Percentiles rank a stretch among this genome's conserved stretches.
Evolutionary conservation across 108 stramenopile genomes (phyloP).

Genomic region (Cyclotella sp.): DNA sequence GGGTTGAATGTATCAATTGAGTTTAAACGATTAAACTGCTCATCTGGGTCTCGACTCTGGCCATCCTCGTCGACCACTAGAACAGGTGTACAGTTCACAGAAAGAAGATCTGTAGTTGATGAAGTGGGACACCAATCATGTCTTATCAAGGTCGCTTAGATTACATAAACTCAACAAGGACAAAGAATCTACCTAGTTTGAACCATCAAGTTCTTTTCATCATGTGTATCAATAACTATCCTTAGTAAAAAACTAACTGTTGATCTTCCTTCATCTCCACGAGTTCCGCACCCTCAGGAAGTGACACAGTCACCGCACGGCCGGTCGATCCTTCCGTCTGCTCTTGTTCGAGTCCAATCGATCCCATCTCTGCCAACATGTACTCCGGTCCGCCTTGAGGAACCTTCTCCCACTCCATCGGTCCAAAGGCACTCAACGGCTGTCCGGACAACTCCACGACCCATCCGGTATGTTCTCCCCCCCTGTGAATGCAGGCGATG

Average conservation of each 20-base stretch:
- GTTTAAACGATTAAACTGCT: not conserved
- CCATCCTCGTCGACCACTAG: too few relatives aligned
- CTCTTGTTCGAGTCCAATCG: not conserved
- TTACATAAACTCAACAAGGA: not conserved
- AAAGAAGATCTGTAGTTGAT: too few relatives aligned
- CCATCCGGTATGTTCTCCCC: too few relatives aligned
- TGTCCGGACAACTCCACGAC: too few relatives aligned
- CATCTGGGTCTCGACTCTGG: too few relatives aligned
- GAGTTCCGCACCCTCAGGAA: slow-evolving; percentile 2
- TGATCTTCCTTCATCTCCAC: slow-evolving; percentile 1
- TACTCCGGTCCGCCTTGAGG: not conserved
- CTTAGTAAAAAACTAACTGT: slow-evolving; percentile 1
- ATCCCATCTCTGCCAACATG: not conserved
- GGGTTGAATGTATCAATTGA: not conserved
- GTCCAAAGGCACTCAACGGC: too few relatives aligned
- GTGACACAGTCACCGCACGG: too few relatives aligned
- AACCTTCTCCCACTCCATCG: not conserved
- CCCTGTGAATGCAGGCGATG: too few relatives aligned
- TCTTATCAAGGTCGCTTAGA: not conserved
- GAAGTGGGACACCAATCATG: too few relatives aligned
- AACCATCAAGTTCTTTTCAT: not conserved
- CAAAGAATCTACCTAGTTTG: not conserved
- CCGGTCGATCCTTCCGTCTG: too few relatives aligned
- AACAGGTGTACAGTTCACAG: too few relatives aligned
- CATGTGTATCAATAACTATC: too few relatives aligned